Conservation (phyloP, 495 filamentous ascomycete genomes). For the Hypomontagnella monticulosa region DNA sequence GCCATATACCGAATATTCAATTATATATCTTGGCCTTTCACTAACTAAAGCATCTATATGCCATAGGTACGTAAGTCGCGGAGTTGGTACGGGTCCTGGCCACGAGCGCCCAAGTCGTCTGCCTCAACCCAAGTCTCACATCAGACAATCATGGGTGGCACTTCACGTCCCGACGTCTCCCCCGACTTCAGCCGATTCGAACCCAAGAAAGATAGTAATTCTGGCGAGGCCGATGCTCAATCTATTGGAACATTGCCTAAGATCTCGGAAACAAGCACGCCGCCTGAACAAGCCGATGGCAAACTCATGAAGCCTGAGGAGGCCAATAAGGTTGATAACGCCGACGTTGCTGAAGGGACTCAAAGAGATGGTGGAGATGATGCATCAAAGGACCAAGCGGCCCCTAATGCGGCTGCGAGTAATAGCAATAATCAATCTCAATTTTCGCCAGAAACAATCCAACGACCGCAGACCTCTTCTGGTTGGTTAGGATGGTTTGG, state of each 20-base stretch:
- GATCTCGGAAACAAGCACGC: conserved; percentile 37
- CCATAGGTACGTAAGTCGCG: conserved; percentile 63
- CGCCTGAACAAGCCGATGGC: conserved; percentile 30
- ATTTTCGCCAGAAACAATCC: conserved; percentile 21
- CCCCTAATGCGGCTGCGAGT: conserved; percentile 5
- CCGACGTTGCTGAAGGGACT: background rate
- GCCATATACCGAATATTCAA: conserved; percentile 10
- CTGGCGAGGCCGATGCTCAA: conserved; percentile 35
- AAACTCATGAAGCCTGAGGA: conserved; percentile 39
- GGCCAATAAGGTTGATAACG: conserved; percentile 15
- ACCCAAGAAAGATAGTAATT: conserved; percentile 48
- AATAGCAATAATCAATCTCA: conserved; percentile 19
- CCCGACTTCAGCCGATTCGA: conserved; percentile 61
- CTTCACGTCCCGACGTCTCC: conserved; percentile 48
- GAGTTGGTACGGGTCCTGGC: conserved; percentile 75
- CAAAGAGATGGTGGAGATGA: conserved; percentile 6
- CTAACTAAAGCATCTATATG: conserved; percentile 26
- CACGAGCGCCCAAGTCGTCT: conserved; percentile 70
- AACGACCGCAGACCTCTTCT: conserved; percentile 51
- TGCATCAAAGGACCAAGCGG: conserved; percentile 11
- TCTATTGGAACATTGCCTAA: conserved; percentile 43
- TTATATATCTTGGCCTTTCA: conserved; percentile 13
- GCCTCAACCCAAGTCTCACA: conserved; percentile 79
- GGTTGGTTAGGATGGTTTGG: conserved; percentile 71
- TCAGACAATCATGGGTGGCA: conserved; percentile 75